These are phyloP conservation scores for Phytophthora cactorum DNA, from an alignment of 352 stramenopile species.

Conservation along the genomic window DNA sequence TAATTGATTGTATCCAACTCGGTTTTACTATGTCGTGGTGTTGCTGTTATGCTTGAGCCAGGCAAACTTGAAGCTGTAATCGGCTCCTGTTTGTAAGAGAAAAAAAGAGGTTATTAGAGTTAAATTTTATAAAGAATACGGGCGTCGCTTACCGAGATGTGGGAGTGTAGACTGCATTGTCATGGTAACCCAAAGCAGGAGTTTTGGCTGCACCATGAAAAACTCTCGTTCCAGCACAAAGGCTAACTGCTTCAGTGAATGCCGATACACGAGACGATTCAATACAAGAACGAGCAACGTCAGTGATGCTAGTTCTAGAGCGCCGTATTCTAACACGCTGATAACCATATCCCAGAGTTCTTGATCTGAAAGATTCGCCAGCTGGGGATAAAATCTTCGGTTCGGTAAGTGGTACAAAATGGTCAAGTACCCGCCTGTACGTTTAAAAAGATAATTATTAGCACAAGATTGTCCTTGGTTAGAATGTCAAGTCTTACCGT, in stretches of 20 bases:
- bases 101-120: too few species aligned
- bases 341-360: conserved; percentile 15
- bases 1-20: not conserved
- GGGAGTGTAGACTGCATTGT: conserved; percentile 27
- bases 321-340: conserved; percentile 21
- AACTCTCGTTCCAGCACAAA: conserved; percentile 36
- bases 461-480: not conserved
- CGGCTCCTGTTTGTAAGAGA: conserved; percentile 11
- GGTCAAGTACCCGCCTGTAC: conserved; percentile 29
- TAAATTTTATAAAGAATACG: not conserved
- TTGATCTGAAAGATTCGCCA: conserved; percentile 14
- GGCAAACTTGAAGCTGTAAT: conserved; percentile 36
- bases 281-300: conserved; percentile 12
- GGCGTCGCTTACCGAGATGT: conserved; percentile 19
- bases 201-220: conserved; percentile 25
- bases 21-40: not conserved
- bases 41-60: conserved; percentile 16
- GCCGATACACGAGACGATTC: conserved; percentile 15
- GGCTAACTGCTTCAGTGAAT: conserved; percentile 28
- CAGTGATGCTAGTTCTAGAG: conserved; percentile 27
- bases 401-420: conserved; percentile 41
- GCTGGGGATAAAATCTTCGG: conserved; percentile 33
- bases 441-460: not conserved
- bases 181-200: conserved; percentile 36
- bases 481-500: conserved; percentile 22